Conservation (phyloP, 371 early-diverging fungal genomes). For the Rhizomucor miehei region DNA sequence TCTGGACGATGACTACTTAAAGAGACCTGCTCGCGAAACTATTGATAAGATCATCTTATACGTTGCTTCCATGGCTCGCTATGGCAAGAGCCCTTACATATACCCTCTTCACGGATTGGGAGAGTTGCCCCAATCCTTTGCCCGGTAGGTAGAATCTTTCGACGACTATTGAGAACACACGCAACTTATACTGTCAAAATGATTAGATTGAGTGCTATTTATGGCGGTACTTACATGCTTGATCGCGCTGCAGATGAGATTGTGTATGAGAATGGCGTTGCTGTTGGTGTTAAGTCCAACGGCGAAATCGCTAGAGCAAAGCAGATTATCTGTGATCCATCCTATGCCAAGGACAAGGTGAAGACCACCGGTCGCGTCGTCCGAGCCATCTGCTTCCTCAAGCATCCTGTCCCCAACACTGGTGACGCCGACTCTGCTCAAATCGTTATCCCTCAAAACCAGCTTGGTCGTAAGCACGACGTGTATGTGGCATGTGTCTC, state of each 20-base stretch:
- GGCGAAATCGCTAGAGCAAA: constrained; percentile 81
- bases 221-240: constrained; percentile 98
- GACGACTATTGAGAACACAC: constrained; percentile 9
- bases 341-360: constrained; percentile 82
- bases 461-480: constrained; percentile 88
- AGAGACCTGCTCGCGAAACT: constrained; percentile 86
- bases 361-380: constrained; percentile 84
- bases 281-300: constrained; percentile 87
- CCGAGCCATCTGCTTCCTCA: constrained; percentile 93
- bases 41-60: constrained; percentile 94
- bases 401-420: constrained; percentile 91
- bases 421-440: constrained; percentile 87
- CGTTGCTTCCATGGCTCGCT: constrained; percentile 92
- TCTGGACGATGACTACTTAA: constrained; percentile 91
- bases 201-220: constrained; percentile 85
- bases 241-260: constrained; percentile 91
- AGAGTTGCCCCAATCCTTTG: constrained; percentile 99
- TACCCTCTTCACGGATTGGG: constrained; percentile 99
- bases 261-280: constrained; percentile 80
- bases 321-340: constrained; percentile 94
- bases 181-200: neutral
- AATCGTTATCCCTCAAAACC: constrained; percentile 96
- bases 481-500: constrained; percentile 95
- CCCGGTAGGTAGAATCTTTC: constrained; percentile 62
- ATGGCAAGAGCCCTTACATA: constrained; percentile 99